These are phyloP conservation scores for Ballota nigra DNA, from an alignment of 257 asterid genomes.

Conservation along the genomic window DNA sequence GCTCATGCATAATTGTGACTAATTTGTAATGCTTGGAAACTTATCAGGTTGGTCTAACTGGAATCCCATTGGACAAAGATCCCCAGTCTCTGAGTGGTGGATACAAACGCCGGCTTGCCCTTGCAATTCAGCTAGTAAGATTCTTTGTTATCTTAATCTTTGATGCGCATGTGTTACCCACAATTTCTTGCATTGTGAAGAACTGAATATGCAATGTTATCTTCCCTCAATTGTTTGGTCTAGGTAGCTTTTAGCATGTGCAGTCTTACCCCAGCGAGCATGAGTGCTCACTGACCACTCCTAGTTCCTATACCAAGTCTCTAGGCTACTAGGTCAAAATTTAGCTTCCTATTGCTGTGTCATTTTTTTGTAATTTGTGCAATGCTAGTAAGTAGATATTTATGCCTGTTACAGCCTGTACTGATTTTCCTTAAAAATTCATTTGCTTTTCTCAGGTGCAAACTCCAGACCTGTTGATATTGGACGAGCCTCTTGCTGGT, in stretches of 20 bases:
- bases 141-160: slow-evolving; percentile 20
- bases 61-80: slow-evolving; percentile 70
- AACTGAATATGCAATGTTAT: not conserved
- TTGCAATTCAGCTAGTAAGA: slow-evolving; percentile 86
- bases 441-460: slow-evolving; percentile 60
- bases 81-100: slow-evolving; percentile 95
- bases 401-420: not conserved
- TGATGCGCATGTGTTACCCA: slow-evolving; percentile 1
- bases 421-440: slow-evolving; percentile 25
- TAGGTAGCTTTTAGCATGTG: slow-evolving; percentile 18
- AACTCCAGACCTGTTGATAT: slow-evolving; percentile 75
- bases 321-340: slow-evolving; percentile 12
- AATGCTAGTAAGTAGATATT: not conserved
- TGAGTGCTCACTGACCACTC: slow-evolving; percentile 4
- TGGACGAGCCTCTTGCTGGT: slow-evolving; percentile 99
- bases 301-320: slow-evolving; percentile 4
- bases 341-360: slow-evolving; percentile 13
- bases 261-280: slow-evolving; percentile 2
- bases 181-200: slow-evolving; percentile 7
- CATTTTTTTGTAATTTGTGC: slow-evolving; percentile 6
- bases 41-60: slow-evolving; percentile 70
- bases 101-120: slow-evolving; percentile 92
- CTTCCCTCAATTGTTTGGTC: not conserved
- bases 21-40: slow-evolving; percentile 16
- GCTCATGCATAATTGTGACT: slow-evolving; percentile 8